Conservation (phyloP, 345 rosid genomes). For the Cardiospermum halicacabum region DNA sequence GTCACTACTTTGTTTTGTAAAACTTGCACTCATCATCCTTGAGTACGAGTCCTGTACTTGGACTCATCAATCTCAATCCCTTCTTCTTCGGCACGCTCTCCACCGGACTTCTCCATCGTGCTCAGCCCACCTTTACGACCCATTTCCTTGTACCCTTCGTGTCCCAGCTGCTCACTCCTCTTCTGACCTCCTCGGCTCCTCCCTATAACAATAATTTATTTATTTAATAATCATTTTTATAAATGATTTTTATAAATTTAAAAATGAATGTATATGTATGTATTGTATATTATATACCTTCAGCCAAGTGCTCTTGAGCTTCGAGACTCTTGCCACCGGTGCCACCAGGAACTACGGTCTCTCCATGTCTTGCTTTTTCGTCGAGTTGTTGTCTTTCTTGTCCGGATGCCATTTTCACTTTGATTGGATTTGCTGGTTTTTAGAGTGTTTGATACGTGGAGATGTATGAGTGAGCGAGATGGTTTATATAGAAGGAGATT, state of each 20-base stretch:
- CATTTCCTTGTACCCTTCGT: conserved; percentile 52
- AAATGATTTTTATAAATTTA: too few species aligned
- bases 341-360: conserved; percentile 62
- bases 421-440: not conserved
- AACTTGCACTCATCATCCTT: not conserved
- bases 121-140: conserved; percentile 62
- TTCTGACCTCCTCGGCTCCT: conserved; percentile 50
- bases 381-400: conserved; percentile 48
- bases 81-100: conserved; percentile 57
- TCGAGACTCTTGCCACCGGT: conserved; percentile 61
- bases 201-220: too few species aligned
- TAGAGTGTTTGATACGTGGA: not conserved
- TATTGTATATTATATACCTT: too few species aligned
- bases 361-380: conserved; percentile 46
- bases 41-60: conserved; percentile 35
- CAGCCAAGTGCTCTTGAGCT: conserved; percentile 62
- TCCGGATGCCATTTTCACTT: conserved; percentile 31
- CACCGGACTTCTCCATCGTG: conserved; percentile 52
- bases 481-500: conserved; percentile 8
- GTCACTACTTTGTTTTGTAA: too few species aligned
- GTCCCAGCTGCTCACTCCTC: conserved; percentile 53
- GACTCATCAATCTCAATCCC: conserved; percentile 67
- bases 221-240: too few species aligned
- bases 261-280: too few species aligned
- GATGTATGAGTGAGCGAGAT: not conserved